Base-by-base conservation (phyloP, 768 basidiomycete species). In the Leccinum disarticulatum region DNA sequence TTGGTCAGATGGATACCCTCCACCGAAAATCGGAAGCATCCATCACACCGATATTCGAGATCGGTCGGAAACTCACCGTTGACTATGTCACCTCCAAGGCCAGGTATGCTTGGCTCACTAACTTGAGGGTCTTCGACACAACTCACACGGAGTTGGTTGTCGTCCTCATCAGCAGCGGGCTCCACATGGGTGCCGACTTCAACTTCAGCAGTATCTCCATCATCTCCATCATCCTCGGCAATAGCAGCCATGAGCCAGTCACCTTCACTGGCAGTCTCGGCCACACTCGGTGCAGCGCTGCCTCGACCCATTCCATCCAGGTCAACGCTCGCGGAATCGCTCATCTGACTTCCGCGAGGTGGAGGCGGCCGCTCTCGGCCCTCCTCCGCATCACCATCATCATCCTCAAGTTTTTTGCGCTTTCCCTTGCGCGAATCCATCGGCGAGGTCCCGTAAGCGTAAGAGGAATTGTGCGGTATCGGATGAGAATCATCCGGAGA, bases 231-330 rank as follows among this genome's bases (percentile, higher is more conserved):
- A 65, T 83, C 87, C 70, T 87, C 87, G 58, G 81, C 86, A 66
- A 92, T 93, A 54, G 91, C 90, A 70, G 90, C 91, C 91, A 93
- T 92, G 47, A 92, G 79, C 91, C 91, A 93, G 74, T 93, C 91
- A 55, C 80, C 87, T 72, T 93, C 91, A 73, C 88, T 90, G 35
- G 75, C 73, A 48, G 47, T 48, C 68, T 82, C 81, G 51, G 77
- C 79, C n/a, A 81, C 80, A 53, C 88, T 87, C 64, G 89, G 88
- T 53, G 89, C 83, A 57, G 81, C 83, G 66, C 88, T 91, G 55
- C 71, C 75, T 50, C 81, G 73, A 50, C 84, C 85, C 54, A 83
- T 79, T 60, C 78, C 82, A 77, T 83, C 84, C 58, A 80, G 77
- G 58, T 83, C 78, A 56, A 82, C 79, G 71, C 83, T 84, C 27